phyloP scores from a whole-genome alignment of 768 basidiomycete species.

The Tylopilus cervinicoccineus region DNA sequence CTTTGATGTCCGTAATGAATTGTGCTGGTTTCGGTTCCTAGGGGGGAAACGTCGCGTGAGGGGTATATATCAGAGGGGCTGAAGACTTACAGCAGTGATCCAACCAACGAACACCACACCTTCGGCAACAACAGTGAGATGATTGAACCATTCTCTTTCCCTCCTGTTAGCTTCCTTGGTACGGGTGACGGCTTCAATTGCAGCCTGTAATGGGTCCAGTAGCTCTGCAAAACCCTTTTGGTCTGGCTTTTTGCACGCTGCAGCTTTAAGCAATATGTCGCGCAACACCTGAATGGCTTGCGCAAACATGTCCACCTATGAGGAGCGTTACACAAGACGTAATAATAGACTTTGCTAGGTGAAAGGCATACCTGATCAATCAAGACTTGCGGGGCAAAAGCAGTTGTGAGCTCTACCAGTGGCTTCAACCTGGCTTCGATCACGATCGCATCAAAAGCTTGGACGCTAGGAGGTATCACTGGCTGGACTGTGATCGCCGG shows the following conservation, averaged over 20 bases:
- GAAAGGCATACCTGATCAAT: conserved; percentile 66
- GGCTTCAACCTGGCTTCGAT: conserved; percentile 71
- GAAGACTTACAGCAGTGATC: conserved; percentile 70
- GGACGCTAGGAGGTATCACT: conserved; percentile 54
- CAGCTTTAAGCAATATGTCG: conserved; percentile 61
- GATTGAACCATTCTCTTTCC: conserved; percentile 78
- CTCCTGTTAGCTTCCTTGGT: conserved; percentile 79
- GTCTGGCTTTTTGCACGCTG: conserved; percentile 78
- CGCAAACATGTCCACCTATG: conserved; percentile 65
- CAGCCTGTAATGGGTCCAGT: conserved; percentile 63
- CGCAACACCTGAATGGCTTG: conserved; percentile 65
- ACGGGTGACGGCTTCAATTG: conserved; percentile 73
- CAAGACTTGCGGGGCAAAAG: conserved; percentile 65
- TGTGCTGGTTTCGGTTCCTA: conserved; percentile 77
- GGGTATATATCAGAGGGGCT: neutral
- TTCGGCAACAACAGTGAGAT: conserved; percentile 78
- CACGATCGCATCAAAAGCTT: conserved; percentile 70
- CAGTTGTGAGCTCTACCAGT: conserved; percentile 67
- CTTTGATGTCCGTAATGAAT: conserved; percentile 78
- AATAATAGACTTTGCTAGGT: neutral
- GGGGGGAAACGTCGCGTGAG: neutral
- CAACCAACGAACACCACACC: conserved; percentile 81
- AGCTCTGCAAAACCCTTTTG: conserved; percentile 52
- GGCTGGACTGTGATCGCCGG: conserved; percentile 35
- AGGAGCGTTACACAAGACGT: conserved; percentile 3